phyloP scores from a whole-genome alignment of 2,329 filamentous ascomycete genomes.

The Hypocrella siamensis region DNA sequence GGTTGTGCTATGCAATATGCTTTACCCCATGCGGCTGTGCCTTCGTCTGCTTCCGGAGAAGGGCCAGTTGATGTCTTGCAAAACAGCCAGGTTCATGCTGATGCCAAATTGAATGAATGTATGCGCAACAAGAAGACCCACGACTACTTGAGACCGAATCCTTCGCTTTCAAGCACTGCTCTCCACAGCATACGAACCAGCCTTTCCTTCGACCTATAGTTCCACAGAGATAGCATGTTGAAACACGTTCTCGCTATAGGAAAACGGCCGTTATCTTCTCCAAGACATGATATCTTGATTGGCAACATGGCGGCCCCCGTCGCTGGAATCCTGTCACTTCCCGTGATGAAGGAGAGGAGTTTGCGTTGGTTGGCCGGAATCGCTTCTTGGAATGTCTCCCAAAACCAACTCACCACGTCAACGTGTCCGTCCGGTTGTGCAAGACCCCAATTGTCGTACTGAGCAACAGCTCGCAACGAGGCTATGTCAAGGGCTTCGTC shows the following conservation, averaged over 20 bases:
- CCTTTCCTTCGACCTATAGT: constrained; percentile 49
- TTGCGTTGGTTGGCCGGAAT: constrained; percentile 55
- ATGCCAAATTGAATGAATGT: too few relatives aligned
- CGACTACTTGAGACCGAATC: constrained; percentile 73
- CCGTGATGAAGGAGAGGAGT: constrained; percentile 74
- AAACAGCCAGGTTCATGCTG: too few relatives aligned
- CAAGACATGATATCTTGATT: constrained; percentile 62
- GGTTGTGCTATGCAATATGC: neutral
- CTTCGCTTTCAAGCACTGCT: constrained; percentile 79
- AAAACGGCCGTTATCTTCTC: constrained; percentile 58
- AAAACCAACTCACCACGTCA: constrained; percentile 70
- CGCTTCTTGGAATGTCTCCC: constrained; percentile 60
- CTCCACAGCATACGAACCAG: constrained; percentile 64
- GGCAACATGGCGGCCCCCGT: constrained; percentile 68
- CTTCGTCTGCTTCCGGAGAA: too few relatives aligned
- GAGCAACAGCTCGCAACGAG: constrained; percentile 59
- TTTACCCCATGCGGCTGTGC: neutral
- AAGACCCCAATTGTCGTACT: constrained; percentile 65
- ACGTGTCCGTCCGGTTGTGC: constrained; percentile 41
- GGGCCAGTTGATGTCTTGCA: too few relatives aligned
- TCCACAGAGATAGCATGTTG: constrained; percentile 65
- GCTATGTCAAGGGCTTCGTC: constrained; percentile 70
- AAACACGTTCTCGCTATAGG: constrained; percentile 86
- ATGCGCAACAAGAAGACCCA: too few relatives aligned
- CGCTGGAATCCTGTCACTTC: constrained; percentile 78